Conservation (phyloP, 169 alveolate genomes). For the Cyclospora cayetanensis region DNA sequence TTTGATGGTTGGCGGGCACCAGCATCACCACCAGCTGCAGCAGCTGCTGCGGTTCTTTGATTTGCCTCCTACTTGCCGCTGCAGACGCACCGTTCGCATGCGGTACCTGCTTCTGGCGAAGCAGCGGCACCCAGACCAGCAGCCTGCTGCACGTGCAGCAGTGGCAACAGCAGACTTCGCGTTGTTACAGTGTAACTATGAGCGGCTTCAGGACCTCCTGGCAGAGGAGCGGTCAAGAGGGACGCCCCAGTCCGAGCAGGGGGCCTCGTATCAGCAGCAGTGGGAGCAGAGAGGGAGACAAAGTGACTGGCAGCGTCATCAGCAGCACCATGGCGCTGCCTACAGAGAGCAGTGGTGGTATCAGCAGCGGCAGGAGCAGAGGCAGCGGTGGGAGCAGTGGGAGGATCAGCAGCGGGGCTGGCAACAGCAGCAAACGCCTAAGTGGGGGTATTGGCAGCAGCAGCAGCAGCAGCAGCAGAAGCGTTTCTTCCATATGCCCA, state of each 20-base stretch:
- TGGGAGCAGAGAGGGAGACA: background rate
- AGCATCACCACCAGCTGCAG: conserved; percentile 16
- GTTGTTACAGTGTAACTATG: conserved; percentile 26
- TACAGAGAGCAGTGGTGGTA: conserved; percentile 28
- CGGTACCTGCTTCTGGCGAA: conserved; percentile 58
- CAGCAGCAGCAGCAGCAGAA: conserved; percentile 56
- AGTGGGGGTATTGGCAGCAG: background rate
- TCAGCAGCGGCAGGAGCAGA: background rate
- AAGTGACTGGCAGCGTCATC: background rate
- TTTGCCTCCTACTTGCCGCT: conserved; percentile 60
- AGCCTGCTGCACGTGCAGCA: conserved; percentile 44
- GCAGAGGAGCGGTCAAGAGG: background rate
- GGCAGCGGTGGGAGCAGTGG: background rate
- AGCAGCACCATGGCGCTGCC: background rate
- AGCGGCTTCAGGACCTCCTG: background rate
- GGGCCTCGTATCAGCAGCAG: conserved; percentile 1
- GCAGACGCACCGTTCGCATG: conserved; percentile 11
- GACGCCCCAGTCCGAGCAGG: background rate
- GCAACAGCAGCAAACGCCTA: background rate
- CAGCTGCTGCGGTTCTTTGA: conserved; percentile 42
- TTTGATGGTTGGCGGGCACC: background rate
- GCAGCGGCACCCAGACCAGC: conserved; percentile 65
- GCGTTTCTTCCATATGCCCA: background rate
- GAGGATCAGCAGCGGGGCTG: conserved; percentile 23
- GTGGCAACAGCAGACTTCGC: conserved; percentile 31